Evolutionary conservation across 441 rosid genomes (phyloP).

Genomic region (Corymbia citriodora): DNA sequence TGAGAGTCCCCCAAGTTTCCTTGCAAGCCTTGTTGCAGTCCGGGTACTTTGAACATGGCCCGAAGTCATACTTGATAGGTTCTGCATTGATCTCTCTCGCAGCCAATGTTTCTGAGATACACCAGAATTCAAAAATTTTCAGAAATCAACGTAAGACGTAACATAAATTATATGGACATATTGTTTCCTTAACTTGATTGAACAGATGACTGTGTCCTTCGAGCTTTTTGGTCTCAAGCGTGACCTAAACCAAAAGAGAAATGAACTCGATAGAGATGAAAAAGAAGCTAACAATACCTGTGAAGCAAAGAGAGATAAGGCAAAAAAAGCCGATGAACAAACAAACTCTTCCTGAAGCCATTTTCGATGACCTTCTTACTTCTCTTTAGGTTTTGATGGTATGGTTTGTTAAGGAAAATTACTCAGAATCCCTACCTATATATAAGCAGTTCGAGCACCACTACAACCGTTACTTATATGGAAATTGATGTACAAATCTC

Average conservation of each 20-base stretch:
- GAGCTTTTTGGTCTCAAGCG: background rate
- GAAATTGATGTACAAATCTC: too few relatives aligned
- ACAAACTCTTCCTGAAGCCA: background rate
- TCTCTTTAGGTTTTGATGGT: background rate
- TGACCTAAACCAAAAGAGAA: background rate
- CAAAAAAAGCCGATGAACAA: background rate
- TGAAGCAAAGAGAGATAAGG: background rate
- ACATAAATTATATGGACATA: background rate
- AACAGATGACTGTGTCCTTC: background rate
- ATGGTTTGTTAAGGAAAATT: background rate
- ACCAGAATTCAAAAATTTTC: background rate
- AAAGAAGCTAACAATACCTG: background rate
- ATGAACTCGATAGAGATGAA: background rate
- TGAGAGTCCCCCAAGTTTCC: accelerated
- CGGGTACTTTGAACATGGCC: background rate
- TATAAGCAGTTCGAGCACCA: background rate
- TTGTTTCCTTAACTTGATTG: background rate
- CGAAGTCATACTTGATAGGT: background rate
- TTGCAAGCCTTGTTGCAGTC: background rate
- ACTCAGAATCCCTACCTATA: background rate
- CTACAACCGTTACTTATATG: too few relatives aligned
- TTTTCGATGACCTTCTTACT: background rate
- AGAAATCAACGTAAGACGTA: background rate
- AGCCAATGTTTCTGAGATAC: background rate
- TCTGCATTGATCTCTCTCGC: background rate